Conservation (phyloP, 2,329 filamentous ascomycete species). For the Periconia digitata region DNA sequence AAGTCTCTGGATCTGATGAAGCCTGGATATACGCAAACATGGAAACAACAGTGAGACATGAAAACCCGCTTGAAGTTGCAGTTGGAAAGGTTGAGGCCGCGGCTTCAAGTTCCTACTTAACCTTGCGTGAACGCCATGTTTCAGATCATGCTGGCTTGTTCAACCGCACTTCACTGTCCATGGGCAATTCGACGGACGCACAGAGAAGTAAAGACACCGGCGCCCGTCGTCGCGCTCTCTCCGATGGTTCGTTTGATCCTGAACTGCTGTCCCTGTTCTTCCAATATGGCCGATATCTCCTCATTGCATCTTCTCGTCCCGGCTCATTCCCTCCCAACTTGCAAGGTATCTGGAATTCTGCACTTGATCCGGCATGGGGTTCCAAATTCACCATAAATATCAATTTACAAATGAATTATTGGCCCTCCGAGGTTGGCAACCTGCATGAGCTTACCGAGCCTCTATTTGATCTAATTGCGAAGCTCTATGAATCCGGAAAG, state of each 20-base stretch:
- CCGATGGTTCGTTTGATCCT: constrained; percentile 41
- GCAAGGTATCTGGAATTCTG: constrained; percentile 58
- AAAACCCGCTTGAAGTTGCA: neutral
- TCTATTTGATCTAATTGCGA: constrained; percentile 56
- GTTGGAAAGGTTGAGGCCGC: neutral
- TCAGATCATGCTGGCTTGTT: neutral
- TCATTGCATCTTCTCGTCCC: constrained; percentile 57
- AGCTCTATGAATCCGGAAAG: constrained; percentile 57
- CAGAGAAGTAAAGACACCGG: neutral
- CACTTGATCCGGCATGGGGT: constrained; percentile 52
- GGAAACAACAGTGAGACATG: neutral
- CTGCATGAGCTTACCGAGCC: constrained; percentile 50
- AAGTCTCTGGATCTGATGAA: neutral
- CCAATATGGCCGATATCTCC: constrained; percentile 56
- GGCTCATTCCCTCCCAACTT: constrained; percentile 58
- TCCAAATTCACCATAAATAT: constrained; percentile 62
- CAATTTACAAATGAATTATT: constrained; percentile 65
- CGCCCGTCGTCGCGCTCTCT: neutral
- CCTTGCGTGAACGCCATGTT: neutral
- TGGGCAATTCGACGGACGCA: neutral
- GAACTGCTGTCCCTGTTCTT: constrained; percentile 58
- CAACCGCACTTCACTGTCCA: neutral
- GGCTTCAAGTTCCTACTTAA: neutral
- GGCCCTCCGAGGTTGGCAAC: constrained; percentile 57
- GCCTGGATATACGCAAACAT: neutral